Evolutionary conservation across 139 green algal genomes (phyloP), one percentile per base, ranked within the genome.

Genomic region (Picochlorum sp.): DNA sequence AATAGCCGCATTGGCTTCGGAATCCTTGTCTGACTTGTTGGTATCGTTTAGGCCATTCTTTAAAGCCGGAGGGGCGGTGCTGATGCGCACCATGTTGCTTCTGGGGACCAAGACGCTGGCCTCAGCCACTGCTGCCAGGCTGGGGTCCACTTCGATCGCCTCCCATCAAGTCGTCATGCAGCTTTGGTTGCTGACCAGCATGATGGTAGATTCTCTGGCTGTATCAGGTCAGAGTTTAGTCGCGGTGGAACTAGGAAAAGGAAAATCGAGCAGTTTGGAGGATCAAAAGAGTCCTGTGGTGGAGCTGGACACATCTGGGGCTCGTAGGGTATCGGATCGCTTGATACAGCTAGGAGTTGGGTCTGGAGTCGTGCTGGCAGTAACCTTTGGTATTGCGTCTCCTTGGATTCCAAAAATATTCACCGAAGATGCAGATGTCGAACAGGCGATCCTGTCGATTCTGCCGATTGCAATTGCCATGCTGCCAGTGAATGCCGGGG

Each of bases 121-220:
- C 0, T 73, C 78, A 2, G 77, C 77, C 18, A 80, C 80, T 6
- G 73, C 82, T 29, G 77, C 80, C 18, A 73, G 75, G 53, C 65
- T 84, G 33, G 84, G 84, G 13, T 58, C 79, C 6, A 63, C 70
- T 16, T 33, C 67, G 3, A 77, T 85, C 3, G 80, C 75, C 2
- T 67, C 84, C 2, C 84, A 91, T 59, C 82, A 88, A 44, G 64
- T 87, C 33, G 64, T 78, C 7, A 72, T 70, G 43, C 82, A 91
- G 72, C 39, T 91, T 10, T 91, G 84, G 84, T 40, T 83, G 62
- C 66, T 89, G n/a, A 61, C 70, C 30, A 74, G 53, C 5, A 64
- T 91, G 12, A 30, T 83, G 9, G 55, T 81, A 1, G 84, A 91
- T 59, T 80, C 80, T 0, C 69, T 91, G 35, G 84, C 84, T 0